A percentile compares a stretch with the other conserved stretches of the same genome.
Evolutionary conservation across 2,329 filamentous ascomycete species (phyloP).

Genomic region (Blastomyces percursus): DNA sequence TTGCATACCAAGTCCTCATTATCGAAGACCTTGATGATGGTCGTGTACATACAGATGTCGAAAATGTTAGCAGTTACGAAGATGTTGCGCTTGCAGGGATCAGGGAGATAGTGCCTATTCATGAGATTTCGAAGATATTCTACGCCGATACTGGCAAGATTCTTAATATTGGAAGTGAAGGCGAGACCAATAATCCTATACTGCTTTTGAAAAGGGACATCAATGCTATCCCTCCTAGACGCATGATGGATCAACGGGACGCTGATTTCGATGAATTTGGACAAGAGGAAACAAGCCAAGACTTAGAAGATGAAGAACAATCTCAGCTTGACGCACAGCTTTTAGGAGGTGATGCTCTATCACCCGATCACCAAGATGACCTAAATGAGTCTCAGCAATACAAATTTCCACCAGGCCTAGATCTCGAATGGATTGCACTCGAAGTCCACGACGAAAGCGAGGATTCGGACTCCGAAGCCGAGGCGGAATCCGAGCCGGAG

Average conservation of each 20-base stretch:
- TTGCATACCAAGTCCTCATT: conserved; percentile 69
- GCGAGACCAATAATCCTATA: conserved; percentile 60
- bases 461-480: conserved; percentile 44
- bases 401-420: conserved; percentile 61
- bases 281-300: conserved; percentile 17
- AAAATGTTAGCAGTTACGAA: conserved; percentile 48
- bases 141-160: conserved; percentile 87
- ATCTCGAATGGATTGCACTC: conserved; percentile 83
- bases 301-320: conserved; percentile 31
- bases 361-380: conserved; percentile 12
- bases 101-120: conserved; percentile 55
- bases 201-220: conserved; percentile 62
- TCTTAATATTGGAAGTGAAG: conserved; percentile 64
- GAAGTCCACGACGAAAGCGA: conserved; percentile 65
- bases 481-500: conserved; percentile 25
- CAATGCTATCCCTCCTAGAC: conserved; percentile 50
- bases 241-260: conserved; percentile 44
- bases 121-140: conserved; percentile 79
- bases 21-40: conserved; percentile 71
- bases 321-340: conserved; percentile 31
- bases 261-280: conserved; percentile 23
- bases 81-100: conserved; percentile 53
- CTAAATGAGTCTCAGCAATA: conserved; percentile 35
- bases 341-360: conserved; percentile 15
- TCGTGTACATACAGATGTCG: conserved; percentile 50